phyloP scores from a whole-genome alignment of 495 filamentous ascomycete genomes.

The Pyrenula massariospora region DNA sequence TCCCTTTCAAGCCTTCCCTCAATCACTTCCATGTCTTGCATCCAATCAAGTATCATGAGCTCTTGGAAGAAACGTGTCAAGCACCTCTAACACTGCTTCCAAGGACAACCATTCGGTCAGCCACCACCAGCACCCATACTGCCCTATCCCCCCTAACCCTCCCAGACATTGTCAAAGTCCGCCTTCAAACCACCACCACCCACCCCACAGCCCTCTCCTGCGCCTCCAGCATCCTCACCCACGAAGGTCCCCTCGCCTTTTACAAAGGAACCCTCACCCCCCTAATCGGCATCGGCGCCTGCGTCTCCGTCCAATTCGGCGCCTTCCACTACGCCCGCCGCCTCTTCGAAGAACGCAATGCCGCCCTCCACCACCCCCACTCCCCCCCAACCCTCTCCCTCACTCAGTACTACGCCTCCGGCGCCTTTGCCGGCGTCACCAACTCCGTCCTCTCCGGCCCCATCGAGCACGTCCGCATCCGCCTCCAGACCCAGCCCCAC shows the following conservation, averaged over 20 bases:
- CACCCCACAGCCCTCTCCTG: conserved; percentile 72
- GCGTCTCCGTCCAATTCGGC: conserved; percentile 95
- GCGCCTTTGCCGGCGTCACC: conserved; percentile 84
- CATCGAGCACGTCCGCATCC: conserved; percentile 95
- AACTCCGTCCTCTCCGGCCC: conserved; percentile 82
- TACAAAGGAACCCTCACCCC: conserved; percentile 99
- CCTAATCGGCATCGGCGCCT: conserved; percentile 90
- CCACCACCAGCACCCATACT: background rate
- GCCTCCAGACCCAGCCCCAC: conserved; percentile 95
- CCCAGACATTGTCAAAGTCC: conserved; percentile 93
- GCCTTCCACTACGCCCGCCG: conserved; percentile 90
- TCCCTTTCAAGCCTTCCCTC: background rate
- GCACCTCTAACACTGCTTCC: background rate
- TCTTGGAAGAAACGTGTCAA: too few species aligned
- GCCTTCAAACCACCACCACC: conserved; percentile 75
- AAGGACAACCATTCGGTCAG: conserved; percentile 86
- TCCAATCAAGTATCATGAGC: too few species aligned
- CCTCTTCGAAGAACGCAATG: conserved; percentile 51
- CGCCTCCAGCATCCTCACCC: conserved; percentile 70
- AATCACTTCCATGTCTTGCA: too few species aligned
- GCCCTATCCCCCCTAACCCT: conserved; percentile 8
- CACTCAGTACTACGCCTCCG: conserved; percentile 77
- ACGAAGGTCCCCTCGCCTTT: conserved; percentile 84
- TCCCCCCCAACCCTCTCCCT: conserved; percentile 46
- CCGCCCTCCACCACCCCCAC: conserved; percentile 6